Percentiles rank a stretch among this genome's conserved stretches.
Evolutionary conservation across 768 basidiomycete genomes (phyloP).

Genomic region (Tricholoma sp.): DNA sequence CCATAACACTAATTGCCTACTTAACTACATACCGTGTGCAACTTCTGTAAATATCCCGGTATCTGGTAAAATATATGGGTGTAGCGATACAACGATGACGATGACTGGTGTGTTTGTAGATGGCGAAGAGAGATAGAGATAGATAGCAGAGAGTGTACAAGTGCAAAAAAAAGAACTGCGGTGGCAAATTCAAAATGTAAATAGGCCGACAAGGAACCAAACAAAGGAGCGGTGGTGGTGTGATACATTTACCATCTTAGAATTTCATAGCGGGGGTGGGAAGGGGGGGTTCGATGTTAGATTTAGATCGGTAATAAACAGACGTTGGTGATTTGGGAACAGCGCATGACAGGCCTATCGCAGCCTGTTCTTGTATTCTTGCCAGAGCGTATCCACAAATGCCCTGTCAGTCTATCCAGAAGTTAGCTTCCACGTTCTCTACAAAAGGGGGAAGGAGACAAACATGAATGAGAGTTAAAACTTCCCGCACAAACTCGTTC

Average conservation of each 20-base stretch:
- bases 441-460: conserved; percentile 17
- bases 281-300: background rate
- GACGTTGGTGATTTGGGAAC: background rate
- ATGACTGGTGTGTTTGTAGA: conserved; percentile 14
- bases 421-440: conserved; percentile 4
- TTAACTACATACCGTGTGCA: background rate
- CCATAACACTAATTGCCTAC: background rate
- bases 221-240: conserved; percentile 4
- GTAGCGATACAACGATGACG: conserved; percentile 18
- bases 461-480: conserved; percentile 59
- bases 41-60: background rate
- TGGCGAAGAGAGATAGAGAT: conserved; percentile 10
- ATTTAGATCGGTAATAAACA: conserved; percentile 1
- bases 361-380: conserved; percentile 36
- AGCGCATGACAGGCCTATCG: conserved; percentile 2
- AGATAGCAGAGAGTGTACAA: conserved; percentile 6
- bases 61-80: conserved; percentile 9
- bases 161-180: background rate
- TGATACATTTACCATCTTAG: background rate
- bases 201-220: background rate
- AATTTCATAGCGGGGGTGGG: too few species aligned
- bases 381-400: conserved; percentile 61
- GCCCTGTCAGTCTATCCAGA: conserved; percentile 50
- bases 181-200: conserved; percentile 1
- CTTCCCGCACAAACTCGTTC: conserved; percentile 55